phyloP scores from a whole-genome alignment of 2,329 filamentous ascomycete genomes.

The Berkeleyomyces rouxiae region DNA sequence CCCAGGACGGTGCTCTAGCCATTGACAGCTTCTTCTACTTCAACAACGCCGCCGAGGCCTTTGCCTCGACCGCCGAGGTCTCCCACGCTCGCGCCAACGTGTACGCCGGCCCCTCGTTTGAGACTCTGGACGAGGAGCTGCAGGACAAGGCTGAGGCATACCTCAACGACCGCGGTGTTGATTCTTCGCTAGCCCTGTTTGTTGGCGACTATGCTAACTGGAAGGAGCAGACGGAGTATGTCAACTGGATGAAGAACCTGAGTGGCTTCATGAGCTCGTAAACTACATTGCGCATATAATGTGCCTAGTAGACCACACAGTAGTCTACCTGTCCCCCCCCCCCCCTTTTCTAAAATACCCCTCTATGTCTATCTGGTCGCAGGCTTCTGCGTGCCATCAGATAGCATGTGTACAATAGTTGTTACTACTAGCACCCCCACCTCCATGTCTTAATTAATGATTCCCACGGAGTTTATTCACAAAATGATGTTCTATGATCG shows the following conservation, averaged over 20 bases:
- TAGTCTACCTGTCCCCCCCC: not conserved
- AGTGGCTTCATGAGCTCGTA: constrained; percentile 51
- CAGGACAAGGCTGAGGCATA: constrained; percentile 85
- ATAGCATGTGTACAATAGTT: constrained; percentile 7
- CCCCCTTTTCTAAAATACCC: not conserved
- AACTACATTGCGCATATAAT: constrained; percentile 33
- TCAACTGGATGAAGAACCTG: constrained; percentile 74
- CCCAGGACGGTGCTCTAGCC: constrained; percentile 70
- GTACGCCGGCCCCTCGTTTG: constrained; percentile 85
- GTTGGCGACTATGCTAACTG: constrained; percentile 91
- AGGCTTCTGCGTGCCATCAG: not conserved
- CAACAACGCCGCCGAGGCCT: constrained; percentile 58
- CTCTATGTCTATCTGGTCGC: not conserved
- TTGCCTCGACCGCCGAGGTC: constrained; percentile 57
- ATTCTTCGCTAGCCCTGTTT: constrained; percentile 71
- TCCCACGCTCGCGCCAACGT: constrained; percentile 59
- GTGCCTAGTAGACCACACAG: not conserved
- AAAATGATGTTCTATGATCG: not conserved
- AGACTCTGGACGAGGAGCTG: constrained; percentile 88
- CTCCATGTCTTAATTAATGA: not conserved
- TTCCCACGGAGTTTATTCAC: not conserved
- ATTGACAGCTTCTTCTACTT: constrained; percentile 89
- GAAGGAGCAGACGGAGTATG: constrained; percentile 98
- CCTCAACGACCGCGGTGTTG: constrained; percentile 86
- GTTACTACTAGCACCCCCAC: not conserved